A percentile compares a stretch with the other conserved stretches of the same genome.
Conservation (phyloP, 495 filamentous ascomycete genomes). For the Penicillium nucicola region DNA sequence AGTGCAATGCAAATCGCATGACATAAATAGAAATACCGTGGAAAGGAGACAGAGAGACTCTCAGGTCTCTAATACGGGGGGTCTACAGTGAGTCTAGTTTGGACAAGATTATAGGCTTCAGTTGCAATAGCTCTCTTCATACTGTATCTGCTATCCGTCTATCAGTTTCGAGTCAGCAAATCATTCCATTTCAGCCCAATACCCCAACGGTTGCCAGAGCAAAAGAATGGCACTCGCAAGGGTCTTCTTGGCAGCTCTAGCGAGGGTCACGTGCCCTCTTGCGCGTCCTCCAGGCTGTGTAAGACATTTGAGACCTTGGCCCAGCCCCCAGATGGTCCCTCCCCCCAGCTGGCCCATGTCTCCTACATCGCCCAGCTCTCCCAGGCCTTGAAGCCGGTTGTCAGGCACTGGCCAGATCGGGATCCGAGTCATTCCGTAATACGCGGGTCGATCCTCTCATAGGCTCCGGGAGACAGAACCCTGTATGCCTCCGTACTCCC, state of each 20-base stretch:
- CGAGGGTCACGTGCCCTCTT: background rate
- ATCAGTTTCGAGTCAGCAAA: too few relatives aligned
- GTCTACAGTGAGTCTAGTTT: background rate
- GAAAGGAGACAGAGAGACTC: too few relatives aligned
- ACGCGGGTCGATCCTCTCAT: constrained; percentile 18
- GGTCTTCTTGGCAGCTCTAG: constrained; percentile 8
- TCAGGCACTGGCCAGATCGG: constrained; percentile 4
- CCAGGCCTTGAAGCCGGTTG: background rate
- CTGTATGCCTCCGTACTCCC: constrained; percentile 18
- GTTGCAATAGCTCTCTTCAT: too few relatives aligned
- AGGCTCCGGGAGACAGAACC: constrained; percentile 20
- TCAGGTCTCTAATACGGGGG: too few relatives aligned
- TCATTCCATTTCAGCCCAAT: background rate
- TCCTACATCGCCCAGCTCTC: background rate
- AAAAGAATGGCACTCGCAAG: constrained; percentile 3
- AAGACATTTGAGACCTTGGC: too few relatives aligned
- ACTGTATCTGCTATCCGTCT: too few relatives aligned
- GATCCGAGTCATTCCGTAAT: constrained; percentile 27
- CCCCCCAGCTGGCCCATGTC: too few relatives aligned
- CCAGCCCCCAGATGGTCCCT: too few relatives aligned
- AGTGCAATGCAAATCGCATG: constrained; percentile 6
- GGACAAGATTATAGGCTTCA: too few relatives aligned
- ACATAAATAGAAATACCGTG: background rate
- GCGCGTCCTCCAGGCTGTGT: constrained; percentile 2
- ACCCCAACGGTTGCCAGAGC: too few relatives aligned